Evolutionary conservation across 495 filamentous ascomycete genomes (phyloP).

Genomic region (Alectoria sarmentosa): DNA sequence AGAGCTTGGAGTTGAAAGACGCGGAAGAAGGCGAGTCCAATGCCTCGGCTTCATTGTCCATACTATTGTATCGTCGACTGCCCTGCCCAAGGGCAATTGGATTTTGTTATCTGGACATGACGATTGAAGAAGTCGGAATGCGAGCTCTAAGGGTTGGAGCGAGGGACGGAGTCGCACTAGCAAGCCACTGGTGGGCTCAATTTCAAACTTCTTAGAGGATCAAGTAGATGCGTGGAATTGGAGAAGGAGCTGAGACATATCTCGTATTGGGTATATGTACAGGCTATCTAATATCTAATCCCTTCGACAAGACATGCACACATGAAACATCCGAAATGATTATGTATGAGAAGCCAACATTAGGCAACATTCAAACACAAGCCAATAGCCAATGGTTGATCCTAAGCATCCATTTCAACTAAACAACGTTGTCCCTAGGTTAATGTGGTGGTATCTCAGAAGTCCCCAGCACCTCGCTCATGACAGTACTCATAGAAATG

Average conservation of each 20-base stretch:
- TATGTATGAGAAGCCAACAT: conserved; percentile 15
- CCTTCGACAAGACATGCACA: neutral
- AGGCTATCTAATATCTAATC: conserved; percentile 14
- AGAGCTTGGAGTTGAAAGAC: conserved; percentile 35
- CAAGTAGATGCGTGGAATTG: neutral
- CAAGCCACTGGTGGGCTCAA: neutral
- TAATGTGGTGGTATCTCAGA: conserved; percentile 20
- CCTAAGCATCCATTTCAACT: neutral
- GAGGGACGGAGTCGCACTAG: neutral
- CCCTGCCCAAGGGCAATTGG: conserved; percentile 6
- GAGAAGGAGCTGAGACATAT: neutral
- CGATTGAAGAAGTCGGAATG: neutral
- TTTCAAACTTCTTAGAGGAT: no score
- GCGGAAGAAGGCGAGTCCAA: conserved; percentile 14
- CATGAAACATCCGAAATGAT: conserved; percentile 12
- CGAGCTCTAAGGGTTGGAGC: no score
- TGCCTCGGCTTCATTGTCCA: conserved; percentile 15
- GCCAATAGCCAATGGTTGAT: neutral
- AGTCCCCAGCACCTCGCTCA: conserved; percentile 19
- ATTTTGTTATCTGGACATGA: neutral
- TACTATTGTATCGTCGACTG: neutral
- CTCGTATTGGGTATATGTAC: conserved; percentile 10
- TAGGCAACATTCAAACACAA: neutral
- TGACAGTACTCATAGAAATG: conserved; percentile 4
- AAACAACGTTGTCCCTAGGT: conserved; percentile 14